Conservation (phyloP, 2,329 filamentous ascomycete genomes). For the Endocalyx cinctus region DNA sequence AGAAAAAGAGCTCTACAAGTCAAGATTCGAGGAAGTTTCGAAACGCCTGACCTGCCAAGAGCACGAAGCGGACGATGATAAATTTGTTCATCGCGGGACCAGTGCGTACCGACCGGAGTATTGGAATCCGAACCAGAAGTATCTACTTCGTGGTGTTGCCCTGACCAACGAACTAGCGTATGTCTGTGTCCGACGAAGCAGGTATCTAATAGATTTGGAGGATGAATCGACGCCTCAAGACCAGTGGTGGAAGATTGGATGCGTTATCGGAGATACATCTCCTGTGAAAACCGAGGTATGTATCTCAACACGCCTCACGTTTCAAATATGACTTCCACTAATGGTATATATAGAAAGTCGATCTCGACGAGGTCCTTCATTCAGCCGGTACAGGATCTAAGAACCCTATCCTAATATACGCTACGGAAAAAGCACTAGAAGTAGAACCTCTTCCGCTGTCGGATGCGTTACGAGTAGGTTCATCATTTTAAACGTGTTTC, state of each 20-base stretch:
- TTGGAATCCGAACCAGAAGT: conserved; percentile 37
- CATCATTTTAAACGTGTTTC: background rate
- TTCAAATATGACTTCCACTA: conserved; percentile 6
- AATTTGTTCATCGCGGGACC: conserved; percentile 21
- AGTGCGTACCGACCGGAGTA: conserved; percentile 27
- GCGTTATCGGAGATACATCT: conserved; percentile 31
- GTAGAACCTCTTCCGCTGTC: conserved; percentile 32
- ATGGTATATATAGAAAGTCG: conserved; percentile 38
- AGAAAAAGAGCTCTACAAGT: too few species aligned
- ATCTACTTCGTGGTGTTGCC: conserved; percentile 48
- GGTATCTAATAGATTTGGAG: conserved; percentile 38
- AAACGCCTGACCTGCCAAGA: conserved; percentile 28
- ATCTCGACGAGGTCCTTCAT: conserved; percentile 38
- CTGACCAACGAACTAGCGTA: conserved; percentile 44
- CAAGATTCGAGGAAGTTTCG: too few species aligned
- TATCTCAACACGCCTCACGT: background rate
- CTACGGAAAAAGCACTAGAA: conserved; percentile 44
- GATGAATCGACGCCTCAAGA: conserved; percentile 30
- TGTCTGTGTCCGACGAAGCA: conserved; percentile 41
- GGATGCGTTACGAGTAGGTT: conserved; percentile 30
- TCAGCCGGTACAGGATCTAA: conserved; percentile 45
- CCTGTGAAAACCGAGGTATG: conserved; percentile 48
- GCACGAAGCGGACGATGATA: conserved; percentile 23
- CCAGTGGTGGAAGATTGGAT: conserved; percentile 54
- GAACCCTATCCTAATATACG: conserved; percentile 47